Evolutionary conservation across 2,329 filamentous ascomycete genomes (phyloP).

Genomic region (Neonectria faginata): DNA sequence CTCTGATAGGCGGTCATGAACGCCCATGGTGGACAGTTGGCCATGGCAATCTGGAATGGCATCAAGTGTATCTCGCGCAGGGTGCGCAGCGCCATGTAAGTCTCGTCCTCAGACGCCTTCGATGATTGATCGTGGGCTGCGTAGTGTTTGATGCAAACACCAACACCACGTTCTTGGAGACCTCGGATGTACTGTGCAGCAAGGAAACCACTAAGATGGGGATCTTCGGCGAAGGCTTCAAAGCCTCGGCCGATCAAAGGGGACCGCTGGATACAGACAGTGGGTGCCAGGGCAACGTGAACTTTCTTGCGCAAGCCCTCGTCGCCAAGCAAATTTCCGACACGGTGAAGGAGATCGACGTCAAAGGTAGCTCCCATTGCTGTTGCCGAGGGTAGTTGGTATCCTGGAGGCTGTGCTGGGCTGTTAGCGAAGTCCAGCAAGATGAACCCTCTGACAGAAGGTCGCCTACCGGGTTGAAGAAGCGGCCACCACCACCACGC

Average conservation of each 20-base stretch:
- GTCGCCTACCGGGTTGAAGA: slow-evolving; percentile 27
- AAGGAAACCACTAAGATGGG: slow-evolving; percentile 52
- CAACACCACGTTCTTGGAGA: slow-evolving; percentile 52
- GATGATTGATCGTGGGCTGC: slow-evolving; percentile 52
- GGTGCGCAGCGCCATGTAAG: slow-evolving; percentile 19
- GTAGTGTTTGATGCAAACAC: slow-evolving; percentile 56
- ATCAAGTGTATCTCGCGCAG: slow-evolving; percentile 42
- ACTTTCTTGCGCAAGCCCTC: slow-evolving; percentile 68
- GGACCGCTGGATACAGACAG: slow-evolving; percentile 54
- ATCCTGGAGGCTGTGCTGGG: not conserved
- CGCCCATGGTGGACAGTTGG: slow-evolving; percentile 50
- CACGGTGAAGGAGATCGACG: slow-evolving; percentile 62
- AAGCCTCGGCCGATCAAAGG: slow-evolving; percentile 55
- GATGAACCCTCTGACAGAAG: not conserved
- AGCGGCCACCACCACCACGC: slow-evolving; percentile 20
- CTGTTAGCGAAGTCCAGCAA: not conserved
- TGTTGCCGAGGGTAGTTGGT: slow-evolving; percentile 37
- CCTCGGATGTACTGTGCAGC: slow-evolving; percentile 48
- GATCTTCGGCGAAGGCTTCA: slow-evolving; percentile 55
- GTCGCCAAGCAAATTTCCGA: slow-evolving; percentile 67
- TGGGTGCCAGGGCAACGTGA: slow-evolving; percentile 65
- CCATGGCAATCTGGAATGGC: slow-evolving; percentile 53
- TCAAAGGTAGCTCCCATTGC: slow-evolving; percentile 72
- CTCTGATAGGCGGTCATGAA: slow-evolving; percentile 46
- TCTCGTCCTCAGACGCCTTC: slow-evolving; percentile 30